Conservation (phyloP, 2,329 filamentous ascomycete species). For the Aspergillus hortae region DNA sequence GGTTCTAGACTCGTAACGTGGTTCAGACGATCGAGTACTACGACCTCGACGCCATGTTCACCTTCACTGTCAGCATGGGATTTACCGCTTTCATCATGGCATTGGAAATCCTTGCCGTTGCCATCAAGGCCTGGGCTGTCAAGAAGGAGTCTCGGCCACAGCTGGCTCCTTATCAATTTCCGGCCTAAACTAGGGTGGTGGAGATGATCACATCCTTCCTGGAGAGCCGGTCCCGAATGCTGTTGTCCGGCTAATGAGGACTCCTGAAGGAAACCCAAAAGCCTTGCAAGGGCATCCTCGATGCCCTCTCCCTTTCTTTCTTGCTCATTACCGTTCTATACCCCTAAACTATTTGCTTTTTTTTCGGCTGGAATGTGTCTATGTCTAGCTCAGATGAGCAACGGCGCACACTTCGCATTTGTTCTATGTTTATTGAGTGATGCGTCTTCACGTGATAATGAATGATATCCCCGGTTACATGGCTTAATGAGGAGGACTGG, state of each 20-base stretch:
- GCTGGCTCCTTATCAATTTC: conserved; percentile 29
- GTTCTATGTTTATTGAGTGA: conserved; percentile 8
- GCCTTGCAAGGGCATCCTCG: conserved; percentile 4
- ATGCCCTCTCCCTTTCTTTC: not conserved
- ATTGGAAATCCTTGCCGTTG: conserved; percentile 72
- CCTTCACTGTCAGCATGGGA: conserved; percentile 85
- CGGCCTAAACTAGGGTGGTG: conserved; percentile 9
- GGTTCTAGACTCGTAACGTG: conserved; percentile 66
- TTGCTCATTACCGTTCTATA: conserved; percentile 21
- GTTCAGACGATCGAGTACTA: conserved; percentile 73
- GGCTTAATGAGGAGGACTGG: conserved; percentile 15
- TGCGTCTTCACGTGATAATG: conserved; percentile 10
- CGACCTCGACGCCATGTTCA: conserved; percentile 83
- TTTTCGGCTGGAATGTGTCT: not conserved
- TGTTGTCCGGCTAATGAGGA: not conserved
- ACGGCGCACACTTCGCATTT: not conserved
- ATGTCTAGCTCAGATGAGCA: no score
- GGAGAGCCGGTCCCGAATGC: not conserved
- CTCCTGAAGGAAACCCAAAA: not conserved
- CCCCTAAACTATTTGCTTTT: conserved; percentile 18
- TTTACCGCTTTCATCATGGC: conserved; percentile 80
- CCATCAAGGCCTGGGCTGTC: conserved; percentile 83
- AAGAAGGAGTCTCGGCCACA: conserved; percentile 30
- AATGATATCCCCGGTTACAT: conserved; percentile 13
- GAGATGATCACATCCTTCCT: not conserved